phyloP scores from a whole-genome alignment of 1,139 yeast species.

The Geotrichum klebahnii region DNA sequence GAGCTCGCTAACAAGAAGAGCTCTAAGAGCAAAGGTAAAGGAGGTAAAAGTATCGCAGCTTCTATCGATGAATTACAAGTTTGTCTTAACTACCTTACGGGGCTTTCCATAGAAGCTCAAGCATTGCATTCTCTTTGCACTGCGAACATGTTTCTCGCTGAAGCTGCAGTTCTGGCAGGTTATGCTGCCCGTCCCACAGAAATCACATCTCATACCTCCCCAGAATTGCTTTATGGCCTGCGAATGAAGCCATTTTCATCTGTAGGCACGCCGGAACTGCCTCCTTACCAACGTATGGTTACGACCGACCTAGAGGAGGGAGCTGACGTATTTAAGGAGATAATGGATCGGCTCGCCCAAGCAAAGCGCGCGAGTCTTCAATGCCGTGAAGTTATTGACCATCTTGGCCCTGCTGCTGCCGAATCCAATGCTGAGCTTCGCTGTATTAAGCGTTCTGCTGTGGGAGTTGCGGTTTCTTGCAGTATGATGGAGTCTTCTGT shows the following conservation, averaged over 20 bases:
- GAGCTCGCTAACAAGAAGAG: slow-evolving; percentile 36
- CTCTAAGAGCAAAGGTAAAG: slow-evolving; percentile 1
- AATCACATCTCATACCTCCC: slow-evolving; percentile 43
- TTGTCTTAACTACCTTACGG: slow-evolving; percentile 32
- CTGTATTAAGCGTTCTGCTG: slow-evolving; percentile 35
- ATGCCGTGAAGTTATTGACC: slow-evolving; percentile 27
- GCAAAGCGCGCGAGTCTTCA: slow-evolving; percentile 12
- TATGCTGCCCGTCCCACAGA: slow-evolving; percentile 28
- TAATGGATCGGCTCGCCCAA: slow-evolving; percentile 3
- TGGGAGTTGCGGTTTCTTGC: slow-evolving; percentile 34
- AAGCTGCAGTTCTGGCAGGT: slow-evolving; percentile 41
- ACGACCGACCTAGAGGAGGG: background rate
- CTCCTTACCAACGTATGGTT: slow-evolving; percentile 11
- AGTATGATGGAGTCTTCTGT: slow-evolving; percentile 16
- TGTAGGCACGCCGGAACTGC: slow-evolving; percentile 66
- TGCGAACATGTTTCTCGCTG: slow-evolving; percentile 42
- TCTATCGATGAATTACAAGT: slow-evolving; percentile 12
- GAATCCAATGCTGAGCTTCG: slow-evolving; percentile 32
- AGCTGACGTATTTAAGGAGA: background rate
- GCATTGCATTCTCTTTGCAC: slow-evolving; percentile 41
- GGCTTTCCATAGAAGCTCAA: slow-evolving; percentile 40
- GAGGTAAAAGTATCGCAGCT: slow-evolving; percentile 1
- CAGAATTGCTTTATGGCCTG: slow-evolving; percentile 55
- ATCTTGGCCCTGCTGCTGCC: slow-evolving; percentile 23
- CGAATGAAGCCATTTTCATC: slow-evolving; percentile 81